Conservation (phyloP, 495 filamentous ascomycete species). For the Aspergillus kassunensis region DNA sequence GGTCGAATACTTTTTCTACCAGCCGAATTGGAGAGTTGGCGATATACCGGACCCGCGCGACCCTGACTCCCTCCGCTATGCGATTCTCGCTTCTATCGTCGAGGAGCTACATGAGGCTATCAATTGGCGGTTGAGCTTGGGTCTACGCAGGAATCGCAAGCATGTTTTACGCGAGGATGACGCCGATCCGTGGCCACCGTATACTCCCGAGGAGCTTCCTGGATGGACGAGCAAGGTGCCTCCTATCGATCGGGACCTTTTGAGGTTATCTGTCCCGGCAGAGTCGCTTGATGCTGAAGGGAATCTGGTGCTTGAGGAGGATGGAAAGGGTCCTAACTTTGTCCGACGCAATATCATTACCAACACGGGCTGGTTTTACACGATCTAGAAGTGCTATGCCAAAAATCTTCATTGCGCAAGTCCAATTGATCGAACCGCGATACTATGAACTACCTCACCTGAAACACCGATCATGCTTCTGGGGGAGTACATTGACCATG, state of each 20-base stretch:
- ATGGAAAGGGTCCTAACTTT: conserved; percentile 23
- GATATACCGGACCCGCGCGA: conserved; percentile 35
- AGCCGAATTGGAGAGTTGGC: conserved; percentile 22
- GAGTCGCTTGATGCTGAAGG: conserved; percentile 16
- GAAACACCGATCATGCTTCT: too few relatives aligned
- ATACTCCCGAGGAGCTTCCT: conserved; percentile 19
- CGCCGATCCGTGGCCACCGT: conserved; percentile 23
- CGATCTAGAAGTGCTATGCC: not conserved
- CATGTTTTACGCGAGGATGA: conserved; percentile 25
- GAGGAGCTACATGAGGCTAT: conserved; percentile 37
- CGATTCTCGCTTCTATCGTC: conserved; percentile 32
- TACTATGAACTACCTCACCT: too few relatives aligned
- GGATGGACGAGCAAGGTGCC: conserved; percentile 21
- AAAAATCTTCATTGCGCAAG: not conserved
- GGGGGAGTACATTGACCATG: too few relatives aligned
- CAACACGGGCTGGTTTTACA: conserved; percentile 30
- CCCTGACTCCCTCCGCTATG: conserved; percentile 33
- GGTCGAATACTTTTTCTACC: conserved; percentile 37
- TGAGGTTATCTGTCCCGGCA: conserved; percentile 16
- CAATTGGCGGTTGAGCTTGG: conserved; percentile 36
- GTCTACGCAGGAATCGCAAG: conserved; percentile 27
- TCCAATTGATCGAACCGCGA: too few relatives aligned
- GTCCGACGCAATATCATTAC: conserved; percentile 30
- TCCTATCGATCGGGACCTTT: conserved; percentile 18
- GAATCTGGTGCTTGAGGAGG: conserved; percentile 24